phyloP scores from a whole-genome alignment of 2,329 filamentous ascomycete genomes.

The Cadophora sp. region DNA sequence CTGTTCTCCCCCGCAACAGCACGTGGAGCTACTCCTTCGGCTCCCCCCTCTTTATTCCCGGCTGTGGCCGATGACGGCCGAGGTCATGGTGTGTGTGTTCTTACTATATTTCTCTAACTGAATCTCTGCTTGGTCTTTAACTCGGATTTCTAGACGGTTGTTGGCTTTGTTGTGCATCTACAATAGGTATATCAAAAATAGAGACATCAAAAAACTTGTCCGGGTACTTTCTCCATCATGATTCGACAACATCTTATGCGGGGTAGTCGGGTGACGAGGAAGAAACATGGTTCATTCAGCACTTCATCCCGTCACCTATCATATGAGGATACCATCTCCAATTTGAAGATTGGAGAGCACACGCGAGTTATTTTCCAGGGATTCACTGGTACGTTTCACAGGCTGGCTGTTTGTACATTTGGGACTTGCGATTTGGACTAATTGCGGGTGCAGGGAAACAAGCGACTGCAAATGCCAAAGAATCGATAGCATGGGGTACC shows the following conservation, averaged over 20 bases:
- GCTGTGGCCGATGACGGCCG: too few species aligned
- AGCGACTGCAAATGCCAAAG: slow-evolving; percentile 77
- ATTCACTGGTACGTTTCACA: slow-evolving; percentile 61
- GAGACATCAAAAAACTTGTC: slow-evolving; percentile 7
- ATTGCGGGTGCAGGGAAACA: slow-evolving; percentile 42
- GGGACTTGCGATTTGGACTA: slow-evolving; percentile 5
- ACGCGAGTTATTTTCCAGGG: slow-evolving; percentile 75
- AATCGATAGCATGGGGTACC: slow-evolving; percentile 79
- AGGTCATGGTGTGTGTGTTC: too few species aligned
- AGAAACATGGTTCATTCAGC: slow-evolving; percentile 30
- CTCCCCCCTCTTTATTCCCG: not conserved
- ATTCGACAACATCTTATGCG: slow-evolving; percentile 29
- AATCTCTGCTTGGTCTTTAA: not conserved
- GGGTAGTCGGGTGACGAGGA: slow-evolving; percentile 26
- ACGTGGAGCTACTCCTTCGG: not conserved
- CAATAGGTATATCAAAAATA: not conserved
- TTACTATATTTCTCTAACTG: not conserved
- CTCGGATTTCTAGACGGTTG: not conserved
- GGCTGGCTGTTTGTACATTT: not conserved
- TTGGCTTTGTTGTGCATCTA: not conserved
- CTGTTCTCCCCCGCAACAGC: not conserved
- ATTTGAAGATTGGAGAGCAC: slow-evolving; percentile 70
- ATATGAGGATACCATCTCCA: slow-evolving; percentile 63
- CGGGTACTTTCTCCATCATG: slow-evolving; percentile 17
- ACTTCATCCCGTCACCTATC: slow-evolving; percentile 24